A percentile compares a stretch with the other conserved stretches of the same genome.
These are phyloP conservation scores for Corynascus novoguineensis DNA, from an alignment of 495 filamentous ascomycete species.

Conservation along the genomic window DNA sequence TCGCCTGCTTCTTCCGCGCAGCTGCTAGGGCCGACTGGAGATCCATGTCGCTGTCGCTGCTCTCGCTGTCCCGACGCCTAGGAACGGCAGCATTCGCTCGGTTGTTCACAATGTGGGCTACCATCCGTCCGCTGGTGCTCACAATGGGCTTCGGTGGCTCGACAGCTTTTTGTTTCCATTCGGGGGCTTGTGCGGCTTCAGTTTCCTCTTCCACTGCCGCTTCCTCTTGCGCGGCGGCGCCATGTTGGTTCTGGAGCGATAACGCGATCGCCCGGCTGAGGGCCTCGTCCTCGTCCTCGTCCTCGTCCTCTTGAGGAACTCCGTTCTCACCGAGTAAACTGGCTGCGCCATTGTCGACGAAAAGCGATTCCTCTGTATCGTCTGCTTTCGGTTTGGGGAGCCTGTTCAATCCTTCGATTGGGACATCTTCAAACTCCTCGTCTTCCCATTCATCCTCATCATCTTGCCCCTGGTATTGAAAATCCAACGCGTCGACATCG, in stretches of 20 bases:
- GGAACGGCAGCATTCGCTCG: constrained; percentile 51
- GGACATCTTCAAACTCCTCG: constrained; percentile 87
- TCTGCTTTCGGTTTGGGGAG: constrained; percentile 56
- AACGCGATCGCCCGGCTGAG: constrained; percentile 76
- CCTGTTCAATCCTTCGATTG: constrained; percentile 87
- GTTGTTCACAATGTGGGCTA: constrained; percentile 60
- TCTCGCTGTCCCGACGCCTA: constrained; percentile 38
- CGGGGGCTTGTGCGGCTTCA: constrained; percentile 55
- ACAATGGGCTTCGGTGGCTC: constrained; percentile 49
- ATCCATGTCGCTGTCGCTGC: constrained; percentile 60
- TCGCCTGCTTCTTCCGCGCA: constrained; percentile 41
- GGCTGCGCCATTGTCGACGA: constrained; percentile 46
- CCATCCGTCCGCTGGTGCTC: constrained; percentile 49
- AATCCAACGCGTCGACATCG: constrained; percentile 71
- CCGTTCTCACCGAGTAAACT: constrained; percentile 31
- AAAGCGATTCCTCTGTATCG: constrained; percentile 54
- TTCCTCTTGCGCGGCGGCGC: constrained; percentile 30
- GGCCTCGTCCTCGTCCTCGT: constrained; percentile 61
- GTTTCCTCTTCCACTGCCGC: constrained; percentile 55
- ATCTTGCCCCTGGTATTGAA: constrained; percentile 51
- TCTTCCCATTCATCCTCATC: constrained; percentile 66
- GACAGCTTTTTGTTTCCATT: constrained; percentile 52
- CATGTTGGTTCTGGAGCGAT: constrained; percentile 56
- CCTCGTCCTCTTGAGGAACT: constrained; percentile 50
- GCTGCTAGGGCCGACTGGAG: constrained; percentile 53